phyloP scores from a whole-genome alignment of 139 green algal species.

The Closterium sp. region DNA sequence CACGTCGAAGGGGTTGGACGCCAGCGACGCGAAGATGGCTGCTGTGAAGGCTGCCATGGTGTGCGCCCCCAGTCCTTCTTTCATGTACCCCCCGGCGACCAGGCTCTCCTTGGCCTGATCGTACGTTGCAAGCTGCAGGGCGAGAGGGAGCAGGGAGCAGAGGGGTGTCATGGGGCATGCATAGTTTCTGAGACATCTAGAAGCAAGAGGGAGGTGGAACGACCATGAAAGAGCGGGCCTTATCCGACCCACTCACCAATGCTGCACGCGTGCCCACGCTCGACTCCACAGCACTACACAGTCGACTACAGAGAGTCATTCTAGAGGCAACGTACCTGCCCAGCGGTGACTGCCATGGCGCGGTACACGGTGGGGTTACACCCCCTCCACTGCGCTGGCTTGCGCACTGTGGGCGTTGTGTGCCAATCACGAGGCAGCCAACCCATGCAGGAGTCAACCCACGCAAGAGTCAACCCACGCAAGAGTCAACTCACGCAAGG shows the following conservation, averaged over 20 bases:
- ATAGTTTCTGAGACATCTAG: too few species aligned
- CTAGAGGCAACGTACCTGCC: slow-evolving; percentile 17
- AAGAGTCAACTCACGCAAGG: not conserved
- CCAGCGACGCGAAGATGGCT: slow-evolving; percentile 62
- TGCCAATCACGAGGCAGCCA: too few species aligned
- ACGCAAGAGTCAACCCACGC: slow-evolving; percentile 57
- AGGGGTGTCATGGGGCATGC: slow-evolving; percentile 84
- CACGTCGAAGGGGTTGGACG: slow-evolving; percentile 83
- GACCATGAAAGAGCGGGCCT: too few species aligned
- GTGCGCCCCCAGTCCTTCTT: not conserved
- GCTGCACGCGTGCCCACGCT: too few species aligned
- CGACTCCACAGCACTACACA: too few species aligned
- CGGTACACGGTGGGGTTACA: slow-evolving; percentile 49
- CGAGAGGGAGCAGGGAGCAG: not conserved
- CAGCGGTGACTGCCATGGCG: slow-evolving; percentile 53
- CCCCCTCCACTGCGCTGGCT: slow-evolving; percentile 53
- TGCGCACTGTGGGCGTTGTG: too few species aligned
- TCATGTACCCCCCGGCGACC: not conserved
- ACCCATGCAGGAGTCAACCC: too few species aligned
- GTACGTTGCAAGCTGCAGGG: slow-evolving; percentile 85
- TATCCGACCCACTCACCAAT: too few species aligned
- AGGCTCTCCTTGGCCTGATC: slow-evolving; percentile 92
- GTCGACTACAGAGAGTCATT: too few species aligned
- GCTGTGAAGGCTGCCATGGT: slow-evolving; percentile 7
- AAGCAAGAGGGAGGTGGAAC: too few species aligned